Evolutionary conservation across 148 eudicot genomes (phyloP).

Genomic region (Cornus florida): DNA sequence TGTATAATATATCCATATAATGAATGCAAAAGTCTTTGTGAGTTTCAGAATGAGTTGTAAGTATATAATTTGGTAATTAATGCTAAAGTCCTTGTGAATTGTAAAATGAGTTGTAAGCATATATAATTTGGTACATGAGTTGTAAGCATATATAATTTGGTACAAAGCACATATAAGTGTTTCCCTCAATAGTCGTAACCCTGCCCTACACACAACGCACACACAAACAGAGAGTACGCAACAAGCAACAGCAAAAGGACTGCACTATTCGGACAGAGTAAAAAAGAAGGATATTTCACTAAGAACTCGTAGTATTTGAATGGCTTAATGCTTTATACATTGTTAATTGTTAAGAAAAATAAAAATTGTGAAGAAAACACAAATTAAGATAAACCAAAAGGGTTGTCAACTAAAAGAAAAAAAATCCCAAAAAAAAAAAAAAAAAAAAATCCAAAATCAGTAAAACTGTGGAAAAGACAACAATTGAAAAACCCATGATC

Average conservation of each 20-base stretch:
- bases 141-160: too few relatives aligned
- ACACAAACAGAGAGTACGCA: not conserved
- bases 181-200: too few relatives aligned
- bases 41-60: too few relatives aligned
- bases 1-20: too few relatives aligned
- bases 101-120: too few relatives aligned
- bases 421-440: not conserved
- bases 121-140: too few relatives aligned
- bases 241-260: not conserved
- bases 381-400: not conserved
- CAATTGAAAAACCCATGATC: not conserved
- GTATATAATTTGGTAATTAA: too few relatives aligned
- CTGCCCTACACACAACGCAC: too few relatives aligned
- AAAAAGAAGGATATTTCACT: not conserved
- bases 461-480: not conserved
- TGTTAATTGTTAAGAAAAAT: slow-evolving; percentile 3
- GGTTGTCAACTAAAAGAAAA: not conserved
- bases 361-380: not conserved
- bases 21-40: too few relatives aligned
- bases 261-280: not conserved
- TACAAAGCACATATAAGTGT: too few relatives aligned
- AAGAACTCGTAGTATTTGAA: slow-evolving; percentile 8
- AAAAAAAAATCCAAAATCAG: not conserved
- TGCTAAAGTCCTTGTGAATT: too few relatives aligned
- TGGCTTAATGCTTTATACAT: slow-evolving; percentile 13